phyloP scores from a whole-genome alignment of 768 basidiomycete genomes.

The Pleurotus eryngii region DNA sequence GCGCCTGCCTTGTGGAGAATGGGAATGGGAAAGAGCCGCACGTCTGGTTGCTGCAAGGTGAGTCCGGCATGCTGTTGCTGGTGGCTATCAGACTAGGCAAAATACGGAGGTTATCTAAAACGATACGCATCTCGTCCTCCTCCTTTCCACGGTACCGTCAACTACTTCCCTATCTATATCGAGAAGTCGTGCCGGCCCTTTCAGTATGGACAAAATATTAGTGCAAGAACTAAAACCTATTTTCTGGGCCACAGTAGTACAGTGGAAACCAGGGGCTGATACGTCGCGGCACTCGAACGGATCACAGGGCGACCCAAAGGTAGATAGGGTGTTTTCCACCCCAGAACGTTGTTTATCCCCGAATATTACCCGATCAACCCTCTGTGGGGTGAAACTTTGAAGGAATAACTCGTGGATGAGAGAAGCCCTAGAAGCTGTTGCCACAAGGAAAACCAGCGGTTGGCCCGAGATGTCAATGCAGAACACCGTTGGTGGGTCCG shows the following conservation, averaged over 20 bases:
- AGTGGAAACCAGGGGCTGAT: neutral
- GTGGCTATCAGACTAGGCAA: conserved; percentile 5
- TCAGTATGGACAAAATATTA: neutral
- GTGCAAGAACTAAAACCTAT: neutral
- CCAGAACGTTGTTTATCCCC: conserved; percentile 8
- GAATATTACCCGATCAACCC: conserved; percentile 1
- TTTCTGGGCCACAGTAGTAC: neutral
- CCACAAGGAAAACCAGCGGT: too few species aligned
- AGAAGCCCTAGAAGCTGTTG: too few species aligned
- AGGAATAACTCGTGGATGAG: neutral
- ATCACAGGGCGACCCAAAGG: neutral
- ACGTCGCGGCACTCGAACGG: neutral
- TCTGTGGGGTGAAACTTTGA: conserved; percentile 1
- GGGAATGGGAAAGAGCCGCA: conserved; percentile 7
- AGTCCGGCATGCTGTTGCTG: conserved; percentile 3
- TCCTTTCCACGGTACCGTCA: neutral
- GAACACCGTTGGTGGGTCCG: too few species aligned
- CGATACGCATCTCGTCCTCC: neutral
- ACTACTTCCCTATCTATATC: neutral
- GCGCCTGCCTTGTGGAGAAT: conserved; percentile 7
- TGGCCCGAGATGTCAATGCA: too few species aligned
- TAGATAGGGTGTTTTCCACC: neutral
- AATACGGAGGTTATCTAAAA: neutral
- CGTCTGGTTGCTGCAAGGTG: conserved; percentile 1
- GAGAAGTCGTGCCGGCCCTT: neutral